These are phyloP conservation scores for Helotiales sp. DNA, from an alignment of 2,329 filamentous ascomycete species.

Conservation along the genomic window DNA sequence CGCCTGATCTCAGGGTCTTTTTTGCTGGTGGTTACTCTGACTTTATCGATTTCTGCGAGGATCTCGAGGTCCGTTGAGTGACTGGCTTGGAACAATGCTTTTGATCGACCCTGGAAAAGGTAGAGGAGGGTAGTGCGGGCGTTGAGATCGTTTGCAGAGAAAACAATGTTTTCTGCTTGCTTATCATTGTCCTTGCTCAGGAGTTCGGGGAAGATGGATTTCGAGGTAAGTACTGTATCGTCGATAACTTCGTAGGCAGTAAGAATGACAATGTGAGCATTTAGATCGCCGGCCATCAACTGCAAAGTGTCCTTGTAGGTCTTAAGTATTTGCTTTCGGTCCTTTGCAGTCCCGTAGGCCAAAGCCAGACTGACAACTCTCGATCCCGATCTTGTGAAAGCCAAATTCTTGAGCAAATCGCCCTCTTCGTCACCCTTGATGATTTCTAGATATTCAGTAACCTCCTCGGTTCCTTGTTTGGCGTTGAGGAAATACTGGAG, in stretches of 20 bases:
- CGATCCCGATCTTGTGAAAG: conserved; percentile 89
- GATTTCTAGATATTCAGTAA: conserved; percentile 85
- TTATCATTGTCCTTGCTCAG: conserved; percentile 72
- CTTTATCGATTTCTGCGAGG: conserved; percentile 76
- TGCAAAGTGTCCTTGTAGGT: conserved; percentile 90
- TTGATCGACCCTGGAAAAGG: conserved; percentile 73
- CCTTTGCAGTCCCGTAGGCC: conserved; percentile 87
- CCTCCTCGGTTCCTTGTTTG: conserved; percentile 77
- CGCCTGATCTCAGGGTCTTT: conserved; percentile 82
- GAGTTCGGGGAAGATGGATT: conserved; percentile 86
- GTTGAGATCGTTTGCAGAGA: conserved; percentile 67
- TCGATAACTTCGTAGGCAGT: conserved; percentile 90
- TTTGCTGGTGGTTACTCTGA: conserved; percentile 86
- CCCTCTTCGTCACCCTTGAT: conserved; percentile 91
- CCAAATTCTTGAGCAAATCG: conserved; percentile 91
- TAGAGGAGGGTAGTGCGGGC: conserved; percentile 76
- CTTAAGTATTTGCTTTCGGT: conserved; percentile 86
- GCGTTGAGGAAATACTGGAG: conserved; percentile 90
- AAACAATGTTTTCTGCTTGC: conserved; percentile 67
- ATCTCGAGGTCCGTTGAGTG: conserved; percentile 71
- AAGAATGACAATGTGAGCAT: conserved; percentile 82
- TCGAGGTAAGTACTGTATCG: conserved; percentile 87
- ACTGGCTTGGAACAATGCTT: conserved; percentile 63
- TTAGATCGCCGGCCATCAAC: conserved; percentile 78
- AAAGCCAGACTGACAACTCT: conserved; percentile 81